Base-by-base conservation (phyloP, 2,329 filamentous ascomycete genomes). In the Colletotrichum spaethianum region DNA sequence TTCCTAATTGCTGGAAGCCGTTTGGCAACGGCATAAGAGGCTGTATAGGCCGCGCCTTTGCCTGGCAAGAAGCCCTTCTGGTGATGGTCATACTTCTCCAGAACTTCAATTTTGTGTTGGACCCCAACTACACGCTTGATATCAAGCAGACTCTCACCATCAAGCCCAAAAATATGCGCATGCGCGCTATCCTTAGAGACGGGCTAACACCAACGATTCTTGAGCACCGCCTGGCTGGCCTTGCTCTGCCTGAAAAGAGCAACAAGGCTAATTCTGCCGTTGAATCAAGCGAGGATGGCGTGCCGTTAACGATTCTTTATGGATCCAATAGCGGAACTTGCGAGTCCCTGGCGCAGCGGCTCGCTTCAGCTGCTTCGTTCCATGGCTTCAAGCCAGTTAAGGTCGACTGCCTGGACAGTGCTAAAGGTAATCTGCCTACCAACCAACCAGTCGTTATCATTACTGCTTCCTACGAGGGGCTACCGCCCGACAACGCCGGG, bases 291-390 rank as follows among this genome's bases (percentile, higher is more conserved):
- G 33, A 53, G 1, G n/a, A 18, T 18, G 52, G 1, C 36, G 28
- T 76, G 76, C 1, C 81, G 80, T 65, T 93, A 75, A 87, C 86
- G 20, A 86, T 94, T 42, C 85, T 91, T 26, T 93, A 91, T 75
- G 92, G 92, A 2, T 91, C 89, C 26, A 92, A 93, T 76, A 89
- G 88, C 0, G 92, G 92, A 0, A 93, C 91, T 0, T 93, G 92
- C 78, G 89, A 93, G 77, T 84, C 88, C 0, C 85, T 93, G 53
- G 90, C 92, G 0, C 86, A 91, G 63, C 83, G 86, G 12, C 79
- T 93, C 3, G 89, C 89, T 1, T 83, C 85, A 11, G 86, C 89
- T 75, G 90, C 90, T 0, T 75, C 82, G 6, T 79, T 79, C 3
- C 87, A 87, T 74, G 91, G 91, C 0, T 93, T 88, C 77, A 79